A percentile compares a stretch with the other conserved stretches of the same genome.
Evolutionary conservation across 2,329 filamentous ascomycete genomes (phyloP).

Genomic region (Xylariaceae sp.): DNA sequence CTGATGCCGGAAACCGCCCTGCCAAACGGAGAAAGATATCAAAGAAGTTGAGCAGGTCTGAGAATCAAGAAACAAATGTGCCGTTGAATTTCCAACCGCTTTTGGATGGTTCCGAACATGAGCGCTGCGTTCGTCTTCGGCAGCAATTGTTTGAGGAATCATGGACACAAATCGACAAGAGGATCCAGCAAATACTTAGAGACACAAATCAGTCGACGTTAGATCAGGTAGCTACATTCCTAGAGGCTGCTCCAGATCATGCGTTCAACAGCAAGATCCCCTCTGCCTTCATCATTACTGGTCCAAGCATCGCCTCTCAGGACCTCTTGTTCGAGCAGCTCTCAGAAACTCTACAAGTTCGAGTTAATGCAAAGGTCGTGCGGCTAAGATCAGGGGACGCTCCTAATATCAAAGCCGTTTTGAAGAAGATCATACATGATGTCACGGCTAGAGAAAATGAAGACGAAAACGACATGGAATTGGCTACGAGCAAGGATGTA

Average conservation of each 20-base stretch:
- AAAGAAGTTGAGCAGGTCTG: slow-evolving; percentile 38
- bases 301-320: slow-evolving; percentile 77
- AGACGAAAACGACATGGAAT: slow-evolving; percentile 58
- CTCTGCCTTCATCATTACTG: slow-evolving; percentile 74
- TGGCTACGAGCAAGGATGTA: slow-evolving; percentile 52
- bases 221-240: slow-evolving; percentile 59
- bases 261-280: slow-evolving; percentile 57
- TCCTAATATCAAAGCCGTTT: slow-evolving; percentile 70
- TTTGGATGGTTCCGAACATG: slow-evolving; percentile 56
- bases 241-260: slow-evolving; percentile 42
- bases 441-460: slow-evolving; percentile 52
- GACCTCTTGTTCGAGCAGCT: slow-evolving; percentile 74
- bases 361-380: slow-evolving; percentile 60
- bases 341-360: slow-evolving; percentile 54
- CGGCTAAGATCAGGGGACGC: slow-evolving; percentile 70
- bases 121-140: slow-evolving; percentile 54
- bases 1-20: slow-evolving; percentile 43
- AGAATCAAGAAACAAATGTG: slow-evolving; percentile 13
- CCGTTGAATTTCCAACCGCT: slow-evolving; percentile 51
- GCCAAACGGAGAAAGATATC: slow-evolving; percentile 61
- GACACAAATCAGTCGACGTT: slow-evolving; percentile 65
- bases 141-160: slow-evolving; percentile 61
- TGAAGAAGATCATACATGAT: slow-evolving; percentile 75
- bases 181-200: slow-evolving; percentile 64
- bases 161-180: slow-evolving; percentile 66